A percentile compares a stretch with the other conserved stretches of the same genome.
These are phyloP conservation scores for Theileria annulata DNA, from an alignment of 169 alveolate species.

Conservation along the genomic window DNA sequence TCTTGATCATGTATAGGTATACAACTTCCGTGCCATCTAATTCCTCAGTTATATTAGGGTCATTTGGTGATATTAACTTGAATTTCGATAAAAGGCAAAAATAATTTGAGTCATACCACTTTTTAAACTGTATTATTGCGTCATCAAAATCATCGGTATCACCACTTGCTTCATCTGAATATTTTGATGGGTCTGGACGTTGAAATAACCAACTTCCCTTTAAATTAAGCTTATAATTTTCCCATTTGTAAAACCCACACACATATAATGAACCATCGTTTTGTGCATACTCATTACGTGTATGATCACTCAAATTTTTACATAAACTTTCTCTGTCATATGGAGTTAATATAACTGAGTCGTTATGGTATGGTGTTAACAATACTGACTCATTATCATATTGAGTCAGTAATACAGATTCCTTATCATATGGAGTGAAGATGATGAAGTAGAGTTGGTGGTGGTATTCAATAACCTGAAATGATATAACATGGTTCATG, in stretches of 20 bases:
- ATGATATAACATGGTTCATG: background rate
- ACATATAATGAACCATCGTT: background rate
- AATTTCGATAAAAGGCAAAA: slow-evolving; percentile 21
- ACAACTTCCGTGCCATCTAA: background rate
- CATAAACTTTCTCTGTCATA: background rate
- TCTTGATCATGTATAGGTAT: slow-evolving; percentile 19
- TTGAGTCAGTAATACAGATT: background rate
- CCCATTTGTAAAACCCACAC: slow-evolving; percentile 33
- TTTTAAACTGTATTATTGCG: slow-evolving; percentile 22
- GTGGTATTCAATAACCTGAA: slow-evolving; percentile 15
- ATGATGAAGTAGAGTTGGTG: slow-evolving; percentile 22
- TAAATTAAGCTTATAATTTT: slow-evolving; percentile 16
- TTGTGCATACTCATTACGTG: background rate
- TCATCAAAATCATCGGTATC: background rate
- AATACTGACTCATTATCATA: background rate
- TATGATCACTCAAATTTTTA: background rate
- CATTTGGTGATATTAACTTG: slow-evolving; percentile 1
- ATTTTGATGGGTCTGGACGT: background rate
- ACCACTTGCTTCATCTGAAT: background rate
- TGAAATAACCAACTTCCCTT: slow-evolving; percentile 1
- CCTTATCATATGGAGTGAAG: slow-evolving; percentile 3
- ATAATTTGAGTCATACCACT: slow-evolving; percentile 27
- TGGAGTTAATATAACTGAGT: background rate
- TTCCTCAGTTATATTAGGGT: background rate
- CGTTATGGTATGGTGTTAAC: background rate